A percentile compares a stretch with the other conserved stretches of the same genome.
These are phyloP conservation scores for Elsinoe fawcettii DNA, from an alignment of 2,329 filamentous ascomycete genomes.

Conservation along the genomic window DNA sequence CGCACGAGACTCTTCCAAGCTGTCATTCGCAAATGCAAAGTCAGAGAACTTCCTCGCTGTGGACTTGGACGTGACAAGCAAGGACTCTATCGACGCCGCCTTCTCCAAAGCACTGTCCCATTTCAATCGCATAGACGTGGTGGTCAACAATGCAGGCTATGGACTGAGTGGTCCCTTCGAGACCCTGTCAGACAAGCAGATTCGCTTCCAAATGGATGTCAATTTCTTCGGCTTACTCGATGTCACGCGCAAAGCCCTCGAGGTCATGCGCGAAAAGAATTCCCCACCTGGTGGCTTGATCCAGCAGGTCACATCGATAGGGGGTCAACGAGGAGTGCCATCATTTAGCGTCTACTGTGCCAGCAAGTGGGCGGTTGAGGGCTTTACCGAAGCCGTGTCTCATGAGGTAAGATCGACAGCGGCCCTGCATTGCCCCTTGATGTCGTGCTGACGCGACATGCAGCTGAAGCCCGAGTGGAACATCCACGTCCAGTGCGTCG, in stretches of 20 bases:
- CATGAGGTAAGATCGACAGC: slow-evolving; percentile 10
- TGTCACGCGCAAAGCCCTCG: slow-evolving; percentile 42
- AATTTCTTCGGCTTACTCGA: slow-evolving; percentile 53
- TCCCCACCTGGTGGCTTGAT: slow-evolving; percentile 44
- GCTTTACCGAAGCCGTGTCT: slow-evolving; percentile 38
- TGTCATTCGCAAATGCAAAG: slow-evolving; percentile 33
- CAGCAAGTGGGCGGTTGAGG: slow-evolving; percentile 43
- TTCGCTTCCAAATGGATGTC: slow-evolving; percentile 48
- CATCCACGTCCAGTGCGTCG: slow-evolving; percentile 40
- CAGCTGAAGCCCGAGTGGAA: slow-evolving; percentile 43
- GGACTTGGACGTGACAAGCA: slow-evolving; percentile 46
- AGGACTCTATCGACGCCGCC: slow-evolving; percentile 38
- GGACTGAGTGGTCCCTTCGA: slow-evolving; percentile 49
- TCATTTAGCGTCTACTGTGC: slow-evolving; percentile 36
- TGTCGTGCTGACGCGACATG: slow-evolving; percentile 8
- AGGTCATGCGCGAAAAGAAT: slow-evolving; percentile 39
- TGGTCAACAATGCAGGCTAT: slow-evolving; percentile 56
- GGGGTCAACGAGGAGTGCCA: slow-evolving; percentile 38
- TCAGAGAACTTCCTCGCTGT: slow-evolving; percentile 43
- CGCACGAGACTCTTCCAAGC: slow-evolving; percentile 38
- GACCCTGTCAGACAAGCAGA: slow-evolving; percentile 41
- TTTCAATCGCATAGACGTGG: slow-evolving; percentile 51
- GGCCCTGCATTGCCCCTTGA: background rate
- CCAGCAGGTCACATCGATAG: slow-evolving; percentile 50
- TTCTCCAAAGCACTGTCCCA: slow-evolving; percentile 40